phyloP scores from a whole-genome alignment of 257 asterid species.

The Solanum gracilifrons region DNA sequence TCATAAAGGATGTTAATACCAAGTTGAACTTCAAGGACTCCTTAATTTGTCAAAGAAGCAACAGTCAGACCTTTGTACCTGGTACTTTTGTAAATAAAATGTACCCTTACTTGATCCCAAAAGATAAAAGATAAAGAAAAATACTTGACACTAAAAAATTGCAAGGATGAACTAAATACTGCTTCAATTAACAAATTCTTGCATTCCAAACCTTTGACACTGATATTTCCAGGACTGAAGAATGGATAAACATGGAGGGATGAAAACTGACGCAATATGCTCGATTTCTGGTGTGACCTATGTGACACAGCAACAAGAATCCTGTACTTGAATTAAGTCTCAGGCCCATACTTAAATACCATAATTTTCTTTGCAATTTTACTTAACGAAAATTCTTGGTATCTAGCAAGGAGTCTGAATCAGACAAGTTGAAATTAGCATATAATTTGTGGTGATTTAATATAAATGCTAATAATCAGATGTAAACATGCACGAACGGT shows the following conservation, averaged over 20 bases:
- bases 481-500: not conserved
- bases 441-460: not conserved
- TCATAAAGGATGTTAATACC: not conserved
- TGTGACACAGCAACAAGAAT: no score
- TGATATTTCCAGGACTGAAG: not conserved
- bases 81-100: not conserved
- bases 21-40: not conserved
- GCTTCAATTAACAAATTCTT: not conserved
- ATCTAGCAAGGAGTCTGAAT: not conserved
- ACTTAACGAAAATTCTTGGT: not conserved
- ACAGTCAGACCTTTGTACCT: not conserved
- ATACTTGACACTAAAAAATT: not conserved
- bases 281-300: no score
- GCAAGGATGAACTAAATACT: not conserved
- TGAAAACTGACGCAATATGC: no score
- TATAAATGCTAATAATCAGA: not conserved
- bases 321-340: no score
- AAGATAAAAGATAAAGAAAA: not conserved
- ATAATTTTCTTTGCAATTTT: not conserved
- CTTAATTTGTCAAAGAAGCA: not conserved
- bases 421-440: not conserved
- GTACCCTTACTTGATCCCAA: not conserved
- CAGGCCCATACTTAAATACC: not conserved
- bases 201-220: not conserved
- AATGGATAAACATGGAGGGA: no score